Percentiles rank a stretch among this genome's conserved stretches.
Evolutionary conservation across 441 rosid species (phyloP).

Genomic region (Aleurites moluccanus): DNA sequence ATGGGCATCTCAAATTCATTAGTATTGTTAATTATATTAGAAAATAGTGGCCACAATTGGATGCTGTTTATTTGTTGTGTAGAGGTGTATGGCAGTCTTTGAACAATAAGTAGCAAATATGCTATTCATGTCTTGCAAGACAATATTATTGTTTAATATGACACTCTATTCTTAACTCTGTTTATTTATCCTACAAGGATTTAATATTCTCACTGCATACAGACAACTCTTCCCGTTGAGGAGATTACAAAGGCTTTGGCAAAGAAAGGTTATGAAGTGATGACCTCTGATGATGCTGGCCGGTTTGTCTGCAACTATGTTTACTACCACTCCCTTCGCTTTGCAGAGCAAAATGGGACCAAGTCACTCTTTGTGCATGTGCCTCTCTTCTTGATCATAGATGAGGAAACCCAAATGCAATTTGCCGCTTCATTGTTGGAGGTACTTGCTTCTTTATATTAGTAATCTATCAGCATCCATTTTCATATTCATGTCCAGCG

Average conservation of each 20-base stretch:
- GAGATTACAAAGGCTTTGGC: conserved; percentile 62
- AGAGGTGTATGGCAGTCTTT: background rate
- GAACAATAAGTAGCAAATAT: background rate
- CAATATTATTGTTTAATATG: conserved; percentile 6
- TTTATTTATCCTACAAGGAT: background rate
- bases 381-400: conserved; percentile 82
- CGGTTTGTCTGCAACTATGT: conserved; percentile 96
- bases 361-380: conserved; percentile 90
- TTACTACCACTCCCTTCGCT: conserved; percentile 87
- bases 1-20: background rate
- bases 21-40: background rate
- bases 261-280: conserved; percentile 77
- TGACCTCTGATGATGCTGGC: conserved; percentile 86
- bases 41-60: background rate
- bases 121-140: background rate
- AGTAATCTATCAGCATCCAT: conserved; percentile 37
- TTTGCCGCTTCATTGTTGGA: conserved; percentile 83
- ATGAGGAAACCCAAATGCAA: conserved; percentile 90
- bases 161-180: background rate
- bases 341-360: conserved; percentile 75
- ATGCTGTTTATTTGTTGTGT: conserved; percentile 1
- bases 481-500: conserved; percentile 24
- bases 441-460: conserved; percentile 68
- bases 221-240: conserved; percentile 79
- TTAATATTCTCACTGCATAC: conserved; percentile 22